Base-by-base conservation (phyloP, 2,329 filamentous ascomycete species). In the Alternaria alternata region DNA sequence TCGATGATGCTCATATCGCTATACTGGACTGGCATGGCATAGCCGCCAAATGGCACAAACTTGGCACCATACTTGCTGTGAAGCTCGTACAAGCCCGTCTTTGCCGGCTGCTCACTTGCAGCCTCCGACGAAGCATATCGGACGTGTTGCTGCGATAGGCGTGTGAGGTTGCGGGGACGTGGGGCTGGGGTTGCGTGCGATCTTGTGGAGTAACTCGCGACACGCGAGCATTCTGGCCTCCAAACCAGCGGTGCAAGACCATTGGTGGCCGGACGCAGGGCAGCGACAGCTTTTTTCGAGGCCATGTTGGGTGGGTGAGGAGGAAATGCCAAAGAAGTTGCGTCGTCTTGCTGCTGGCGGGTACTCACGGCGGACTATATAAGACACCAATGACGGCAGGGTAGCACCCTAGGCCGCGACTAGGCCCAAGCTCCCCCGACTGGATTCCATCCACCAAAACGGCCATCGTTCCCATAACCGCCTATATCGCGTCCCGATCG, bases 41-140 rank as follows among this genome's bases (percentile, higher is more conserved):
- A 97, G 68, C 93, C 93, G 65, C 92, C 94, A 80, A 97, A 99
- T n/a, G 93, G 92, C 51, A 97, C 94, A 88, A 98, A 95, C 82
- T 96, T 97, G 68, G 87, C 95, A 68, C 92, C 92, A 75, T 92
- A 84, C 59, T 87, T 85, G 63, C 94, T 74, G 78, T 96, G 91
- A 22, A 96, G 83, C 71, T 93, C 89, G 79, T 94, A 91, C 22
- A 97, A 84, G 28, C 90, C 88, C 3, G 92, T 96, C 80, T 85
- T 89, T 7, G 68, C 71, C 79, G 82, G 65, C 54, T 75, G 62
- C 22, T 72, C 70, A 30, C 61, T 62, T 24, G 61, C 47, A 4
- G 73, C 64, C 7, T 59, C 63, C 11, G 75, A 74, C 4, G 77
- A 77, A 26, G 71, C 69, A 68, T 68, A 70, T 18, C 74, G 73